A percentile compares a stretch with the other conserved stretches of the same genome.
Conservation (phyloP, 768 basidiomycete species). For the Lactarius psammicola region DNA sequence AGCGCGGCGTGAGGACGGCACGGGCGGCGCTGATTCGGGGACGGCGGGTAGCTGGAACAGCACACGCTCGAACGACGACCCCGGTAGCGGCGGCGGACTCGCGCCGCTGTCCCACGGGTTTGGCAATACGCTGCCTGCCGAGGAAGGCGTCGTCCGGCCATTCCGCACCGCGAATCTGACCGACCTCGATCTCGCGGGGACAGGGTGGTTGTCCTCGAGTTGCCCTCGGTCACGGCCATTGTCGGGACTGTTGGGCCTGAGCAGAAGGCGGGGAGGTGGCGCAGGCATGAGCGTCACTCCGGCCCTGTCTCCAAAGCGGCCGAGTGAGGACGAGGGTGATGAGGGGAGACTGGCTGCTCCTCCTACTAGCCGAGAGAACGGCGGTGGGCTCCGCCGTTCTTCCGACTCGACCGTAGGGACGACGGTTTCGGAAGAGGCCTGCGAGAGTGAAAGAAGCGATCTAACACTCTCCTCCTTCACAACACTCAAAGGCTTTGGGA, state of each 20-base stretch:
- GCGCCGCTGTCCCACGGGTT: conserved; percentile 17
- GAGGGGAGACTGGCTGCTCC: background rate
- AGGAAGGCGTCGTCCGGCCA: background rate
- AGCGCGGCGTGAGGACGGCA: background rate
- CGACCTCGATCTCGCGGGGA: background rate
- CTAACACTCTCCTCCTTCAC: background rate
- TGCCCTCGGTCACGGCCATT: background rate
- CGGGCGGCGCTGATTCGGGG: background rate
- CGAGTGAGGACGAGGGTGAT: background rate
- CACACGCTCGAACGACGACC: background rate
- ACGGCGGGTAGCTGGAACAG: conserved; percentile 1
- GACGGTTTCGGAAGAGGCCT: background rate
- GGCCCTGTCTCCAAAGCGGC: background rate
- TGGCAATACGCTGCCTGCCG: background rate
- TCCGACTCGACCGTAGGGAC: background rate
- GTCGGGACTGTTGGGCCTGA: background rate
- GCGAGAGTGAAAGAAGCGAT: background rate
- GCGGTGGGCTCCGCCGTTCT: background rate
- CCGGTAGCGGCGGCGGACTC: background rate
- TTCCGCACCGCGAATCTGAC: background rate
- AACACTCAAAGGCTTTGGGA: background rate
- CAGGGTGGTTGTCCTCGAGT: too few species aligned
- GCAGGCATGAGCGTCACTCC: background rate
- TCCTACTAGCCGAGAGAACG: too few species aligned
- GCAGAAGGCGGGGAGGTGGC: background rate